Percentiles rank a stretch among this genome's conserved stretches.
These are phyloP conservation scores for Nitzschia sp. DNA, from an alignment of 108 stramenopile species.

Conservation along the genomic window DNA sequence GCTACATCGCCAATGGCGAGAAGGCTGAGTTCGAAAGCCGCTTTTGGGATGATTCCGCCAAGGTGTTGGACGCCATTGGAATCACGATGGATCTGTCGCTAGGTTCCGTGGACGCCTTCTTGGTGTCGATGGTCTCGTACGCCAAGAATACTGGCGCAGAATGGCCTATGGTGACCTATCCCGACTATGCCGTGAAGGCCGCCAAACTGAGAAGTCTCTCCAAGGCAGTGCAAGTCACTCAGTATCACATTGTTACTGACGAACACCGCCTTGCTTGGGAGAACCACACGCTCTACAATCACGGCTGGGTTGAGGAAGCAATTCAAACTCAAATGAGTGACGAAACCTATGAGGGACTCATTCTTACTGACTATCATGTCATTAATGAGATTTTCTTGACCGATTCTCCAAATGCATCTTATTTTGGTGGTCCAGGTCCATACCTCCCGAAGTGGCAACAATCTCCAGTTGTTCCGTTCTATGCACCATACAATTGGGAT, in stretches of 20 bases:
- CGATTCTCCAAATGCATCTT: not conserved
- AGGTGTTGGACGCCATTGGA: conserved; percentile 19
- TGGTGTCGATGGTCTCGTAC: conserved; percentile 9
- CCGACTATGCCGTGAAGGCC: conserved; percentile 14
- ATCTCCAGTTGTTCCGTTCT: conserved; percentile 38
- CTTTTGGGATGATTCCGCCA: conserved; percentile 19
- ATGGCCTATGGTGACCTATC: conserved; percentile 21
- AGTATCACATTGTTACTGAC: conserved; percentile 7
- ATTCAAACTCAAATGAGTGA: conserved; percentile 8
- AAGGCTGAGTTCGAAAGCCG: conserved; percentile 8
- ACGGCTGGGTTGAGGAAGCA: conserved; percentile 1
- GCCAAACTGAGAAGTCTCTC: conserved; percentile 12
- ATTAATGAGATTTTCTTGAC: not conserved
- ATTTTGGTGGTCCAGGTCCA: conserved; percentile 20
- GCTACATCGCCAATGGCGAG: conserved; percentile 2
- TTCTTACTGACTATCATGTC: not conserved
- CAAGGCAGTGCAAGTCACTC: not conserved
- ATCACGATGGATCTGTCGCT: conserved; percentile 10
- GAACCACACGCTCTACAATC: not conserved
- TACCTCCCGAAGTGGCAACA: conserved; percentile 68
- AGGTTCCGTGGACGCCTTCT: conserved; percentile 20
- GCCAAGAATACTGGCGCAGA: conserved; percentile 8
- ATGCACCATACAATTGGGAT: conserved; percentile 36
- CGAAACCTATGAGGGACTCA: conserved; percentile 2
- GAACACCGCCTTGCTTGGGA: conserved; percentile 12